Evolutionary conservation across 345 rosid genomes (phyloP).

Genomic region (Rhodomyrtus tomentosa): DNA sequence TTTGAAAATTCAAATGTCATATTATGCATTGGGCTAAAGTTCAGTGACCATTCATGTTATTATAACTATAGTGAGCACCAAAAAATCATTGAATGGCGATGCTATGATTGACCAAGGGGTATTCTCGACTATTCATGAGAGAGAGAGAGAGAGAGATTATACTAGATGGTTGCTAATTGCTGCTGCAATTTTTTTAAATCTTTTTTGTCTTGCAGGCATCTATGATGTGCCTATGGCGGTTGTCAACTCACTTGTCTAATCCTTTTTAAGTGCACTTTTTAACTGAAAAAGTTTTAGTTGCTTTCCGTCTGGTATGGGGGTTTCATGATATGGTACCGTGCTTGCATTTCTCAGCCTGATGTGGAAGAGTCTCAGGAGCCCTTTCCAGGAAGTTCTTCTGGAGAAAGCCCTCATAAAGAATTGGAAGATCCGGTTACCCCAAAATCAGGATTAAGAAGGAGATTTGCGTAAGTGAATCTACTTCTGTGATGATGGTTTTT

Average conservation of each 20-base stretch:
- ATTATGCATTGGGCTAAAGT: too few relatives aligned
- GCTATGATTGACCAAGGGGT: too few relatives aligned
- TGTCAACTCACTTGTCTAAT: neutral
- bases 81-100: too few relatives aligned
- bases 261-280: neutral
- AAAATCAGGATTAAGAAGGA: constrained; percentile 69
- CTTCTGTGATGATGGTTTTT: neutral
- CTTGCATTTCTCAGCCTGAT: constrained; percentile 23
- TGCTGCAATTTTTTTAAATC: neutral
- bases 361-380: constrained; percentile 25
- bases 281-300: neutral
- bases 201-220: neutral
- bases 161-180: neutral
- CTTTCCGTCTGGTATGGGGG: neutral
- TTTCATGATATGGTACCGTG: neutral
- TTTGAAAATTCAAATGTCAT: too few relatives aligned
- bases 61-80: too few relatives aligned
- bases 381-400: constrained; percentile 17
- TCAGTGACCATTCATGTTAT: too few relatives aligned
- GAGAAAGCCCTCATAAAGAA: constrained; percentile 29
- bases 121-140: too few relatives aligned
- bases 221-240: neutral
- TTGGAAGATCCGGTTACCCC: constrained; percentile 30
- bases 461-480: constrained; percentile 41
- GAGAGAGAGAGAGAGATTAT: neutral